Conservation (phyloP, 2,329 filamentous ascomycete species). For the Scytalidium sp. region DNA sequence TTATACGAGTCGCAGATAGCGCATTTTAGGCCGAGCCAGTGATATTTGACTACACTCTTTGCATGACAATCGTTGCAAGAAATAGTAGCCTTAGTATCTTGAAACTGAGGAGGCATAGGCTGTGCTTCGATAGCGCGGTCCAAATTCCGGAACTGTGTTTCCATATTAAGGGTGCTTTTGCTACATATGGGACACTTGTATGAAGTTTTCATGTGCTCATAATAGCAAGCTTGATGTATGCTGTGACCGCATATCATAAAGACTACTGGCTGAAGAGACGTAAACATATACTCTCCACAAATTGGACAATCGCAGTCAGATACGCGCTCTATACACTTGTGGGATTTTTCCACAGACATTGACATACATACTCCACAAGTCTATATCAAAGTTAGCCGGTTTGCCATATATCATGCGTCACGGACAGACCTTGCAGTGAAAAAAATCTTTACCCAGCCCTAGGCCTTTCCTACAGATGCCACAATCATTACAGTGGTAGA, state of each 20-base stretch:
- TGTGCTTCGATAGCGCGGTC: slow-evolving; percentile 84
- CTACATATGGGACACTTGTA: slow-evolving; percentile 98
- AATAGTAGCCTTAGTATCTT: slow-evolving; percentile 75
- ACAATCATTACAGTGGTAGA: slow-evolving; percentile 95
- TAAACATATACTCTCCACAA: slow-evolving; percentile 95
- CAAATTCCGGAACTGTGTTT: slow-evolving; percentile 86
- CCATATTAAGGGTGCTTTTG: slow-evolving; percentile 97
- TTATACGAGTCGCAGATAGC: slow-evolving; percentile 69
- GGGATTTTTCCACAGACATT: slow-evolving; percentile 77
- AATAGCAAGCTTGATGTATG: slow-evolving; percentile 87
- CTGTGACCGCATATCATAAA: slow-evolving; percentile 96
- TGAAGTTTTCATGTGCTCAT: slow-evolving; percentile 81
- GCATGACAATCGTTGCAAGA: slow-evolving; percentile 94
- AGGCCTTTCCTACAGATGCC: slow-evolving; percentile 90
- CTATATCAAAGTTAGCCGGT: slow-evolving; percentile 35
- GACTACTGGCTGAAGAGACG: slow-evolving; percentile 80
- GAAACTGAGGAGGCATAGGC: slow-evolving; percentile 86
- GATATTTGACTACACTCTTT: slow-evolving; percentile 81
- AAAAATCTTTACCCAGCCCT: slow-evolving; percentile 93
- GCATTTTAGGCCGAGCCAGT: slow-evolving; percentile 94
- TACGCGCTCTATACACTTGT: slow-evolving; percentile 91
- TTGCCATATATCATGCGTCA: not conserved
- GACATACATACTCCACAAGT: slow-evolving; percentile 93
- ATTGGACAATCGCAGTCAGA: slow-evolving; percentile 97
- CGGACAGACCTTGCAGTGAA: slow-evolving; percentile 83